phyloP scores from a whole-genome alignment of 352 stramenopile genomes.

The Aphanomyces cochlioides region DNA sequence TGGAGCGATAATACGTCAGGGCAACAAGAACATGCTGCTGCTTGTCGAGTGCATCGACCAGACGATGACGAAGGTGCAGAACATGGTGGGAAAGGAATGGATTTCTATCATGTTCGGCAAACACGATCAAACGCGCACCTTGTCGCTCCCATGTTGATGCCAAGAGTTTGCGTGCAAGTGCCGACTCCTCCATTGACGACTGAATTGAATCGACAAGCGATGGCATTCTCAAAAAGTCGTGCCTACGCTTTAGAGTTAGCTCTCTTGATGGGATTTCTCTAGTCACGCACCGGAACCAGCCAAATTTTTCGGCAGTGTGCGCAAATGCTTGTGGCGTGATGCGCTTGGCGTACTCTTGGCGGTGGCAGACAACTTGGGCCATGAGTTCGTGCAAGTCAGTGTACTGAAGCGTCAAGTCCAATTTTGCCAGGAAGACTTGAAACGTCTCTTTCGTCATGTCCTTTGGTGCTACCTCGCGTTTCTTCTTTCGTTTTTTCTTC shows the following conservation, averaged over 20 bases:
- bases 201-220: neutral
- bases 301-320: neutral
- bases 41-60: constrained; percentile 4
- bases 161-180: neutral
- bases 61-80: constrained; percentile 6
- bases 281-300: constrained; percentile 10
- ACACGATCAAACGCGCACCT: neutral
- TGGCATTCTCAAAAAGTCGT: constrained; percentile 1
- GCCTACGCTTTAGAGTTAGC: neutral
- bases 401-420: neutral
- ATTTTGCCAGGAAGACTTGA: constrained; percentile 5
- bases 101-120: constrained; percentile 20
- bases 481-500: constrained; percentile 8
- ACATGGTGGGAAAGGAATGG: constrained; percentile 18
- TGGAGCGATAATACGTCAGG: neutral
- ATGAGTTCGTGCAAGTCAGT: constrained; percentile 18
- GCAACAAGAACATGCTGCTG: no score
- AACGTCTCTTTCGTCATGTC: constrained; percentile 10
- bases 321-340: constrained; percentile 26
- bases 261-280: neutral
- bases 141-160: constrained; percentile 19
- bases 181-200: neutral
- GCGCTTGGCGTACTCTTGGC: constrained; percentile 7
- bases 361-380: constrained; percentile 5
- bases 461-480: neutral